Evolutionary conservation across 495 filamentous ascomycete genomes (phyloP).

Genomic region (Tuber indicum): DNA sequence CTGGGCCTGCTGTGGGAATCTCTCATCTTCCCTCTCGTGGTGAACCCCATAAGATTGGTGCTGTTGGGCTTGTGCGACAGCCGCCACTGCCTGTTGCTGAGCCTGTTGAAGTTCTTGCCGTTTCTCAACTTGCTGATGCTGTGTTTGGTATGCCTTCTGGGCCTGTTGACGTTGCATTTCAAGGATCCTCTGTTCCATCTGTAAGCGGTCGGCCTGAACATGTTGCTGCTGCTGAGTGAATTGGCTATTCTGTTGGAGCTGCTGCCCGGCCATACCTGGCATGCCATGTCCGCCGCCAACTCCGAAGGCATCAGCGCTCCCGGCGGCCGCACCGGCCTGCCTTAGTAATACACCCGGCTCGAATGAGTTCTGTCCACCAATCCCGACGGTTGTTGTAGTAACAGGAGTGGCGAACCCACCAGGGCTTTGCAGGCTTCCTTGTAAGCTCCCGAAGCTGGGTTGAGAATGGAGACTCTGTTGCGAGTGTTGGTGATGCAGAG

Average conservation of each 20-base stretch:
- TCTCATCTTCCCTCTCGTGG: slow-evolving; percentile 28
- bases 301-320: slow-evolving; percentile 30
- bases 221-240: slow-evolving; percentile 55
- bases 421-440: slow-evolving; percentile 36
- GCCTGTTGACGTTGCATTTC: slow-evolving; percentile 41
- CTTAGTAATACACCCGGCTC: slow-evolving; percentile 39
- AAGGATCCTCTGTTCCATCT: slow-evolving; percentile 49
- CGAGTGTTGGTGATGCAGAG: slow-evolving; percentile 86
- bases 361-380: slow-evolving; percentile 37
- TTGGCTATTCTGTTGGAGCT: slow-evolving; percentile 37
- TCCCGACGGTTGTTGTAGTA: slow-evolving; percentile 26
- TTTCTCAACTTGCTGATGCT: slow-evolving; percentile 53
- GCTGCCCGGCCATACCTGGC: slow-evolving; percentile 36
- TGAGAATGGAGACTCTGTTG: slow-evolving; percentile 87
- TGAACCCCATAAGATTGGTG: slow-evolving; percentile 38
- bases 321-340: slow-evolving; percentile 40
- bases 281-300: slow-evolving; percentile 27
- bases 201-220: slow-evolving; percentile 43
- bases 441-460: slow-evolving; percentile 40
- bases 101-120: slow-evolving; percentile 53
- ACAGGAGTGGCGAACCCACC: slow-evolving; percentile 33
- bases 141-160: slow-evolving; percentile 45
- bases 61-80: slow-evolving; percentile 35
- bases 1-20: slow-evolving; percentile 36
- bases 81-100: slow-evolving; percentile 51